Evolutionary conservation across 192 early-diverging fungal genomes (phyloP).

Genomic region (Pilaira anomala): DNA sequence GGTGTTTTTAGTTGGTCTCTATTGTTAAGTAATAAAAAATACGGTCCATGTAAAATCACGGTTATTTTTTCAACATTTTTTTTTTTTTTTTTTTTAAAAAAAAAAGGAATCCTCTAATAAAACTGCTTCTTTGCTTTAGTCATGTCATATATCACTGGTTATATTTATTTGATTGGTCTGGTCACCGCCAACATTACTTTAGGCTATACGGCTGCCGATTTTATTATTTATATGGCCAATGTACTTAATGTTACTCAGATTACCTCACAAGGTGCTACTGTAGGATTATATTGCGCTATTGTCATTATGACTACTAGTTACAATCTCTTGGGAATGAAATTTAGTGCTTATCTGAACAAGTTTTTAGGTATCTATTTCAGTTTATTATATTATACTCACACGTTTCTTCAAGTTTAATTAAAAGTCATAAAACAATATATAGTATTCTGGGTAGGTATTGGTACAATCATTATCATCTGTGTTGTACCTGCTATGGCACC

Average conservation of each 20-base stretch:
- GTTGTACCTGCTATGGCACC: conserved; percentile 35
- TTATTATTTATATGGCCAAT: conserved; percentile 38
- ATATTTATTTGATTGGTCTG: conserved; percentile 19
- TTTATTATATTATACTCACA: too few relatives aligned
- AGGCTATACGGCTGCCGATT: conserved; percentile 35
- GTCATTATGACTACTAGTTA: conserved; percentile 34
- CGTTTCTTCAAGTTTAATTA: too few relatives aligned
- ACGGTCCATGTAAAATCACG: conserved; percentile 29
- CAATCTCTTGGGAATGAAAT: conserved; percentile 35
- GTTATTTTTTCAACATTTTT: not conserved
- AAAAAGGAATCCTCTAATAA: not conserved
- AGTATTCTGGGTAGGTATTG: not conserved
- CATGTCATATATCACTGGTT: conserved; percentile 29
- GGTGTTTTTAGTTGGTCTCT: conserved; percentile 32
- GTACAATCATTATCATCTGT: conserved; percentile 6
- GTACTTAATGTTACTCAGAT: conserved; percentile 29
- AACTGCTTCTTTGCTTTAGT: conserved; percentile 9
- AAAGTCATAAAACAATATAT: conserved; percentile 22
- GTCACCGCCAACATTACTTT: conserved; percentile 29
- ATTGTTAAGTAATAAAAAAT: conserved; percentile 13
- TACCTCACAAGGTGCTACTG: conserved; percentile 38
- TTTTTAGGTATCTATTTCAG: conserved; percentile 41
- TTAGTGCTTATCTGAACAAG: conserved; percentile 38
- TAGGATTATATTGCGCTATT: conserved; percentile 42
- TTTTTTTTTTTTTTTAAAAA: conserved; percentile 10